Conservation (phyloP, 164 flowering plant genomes). For the Magnolia changhungtana region DNA sequence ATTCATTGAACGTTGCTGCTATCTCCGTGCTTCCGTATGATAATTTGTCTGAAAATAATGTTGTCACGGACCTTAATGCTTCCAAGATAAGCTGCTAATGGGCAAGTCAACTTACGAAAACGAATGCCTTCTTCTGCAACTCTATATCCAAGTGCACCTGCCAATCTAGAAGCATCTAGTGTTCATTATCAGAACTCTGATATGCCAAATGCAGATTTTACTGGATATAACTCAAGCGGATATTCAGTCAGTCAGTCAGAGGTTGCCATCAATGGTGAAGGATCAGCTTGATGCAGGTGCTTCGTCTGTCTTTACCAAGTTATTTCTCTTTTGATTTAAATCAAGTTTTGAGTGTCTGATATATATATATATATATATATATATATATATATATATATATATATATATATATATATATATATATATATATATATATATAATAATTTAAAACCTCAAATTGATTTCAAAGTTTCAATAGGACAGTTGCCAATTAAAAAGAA, state of each 20-base stretch:
- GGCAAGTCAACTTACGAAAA: slow-evolving; percentile 37
- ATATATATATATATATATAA: too few relatives aligned
- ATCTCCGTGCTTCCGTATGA: slow-evolving; percentile 17
- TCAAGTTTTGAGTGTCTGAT: too few relatives aligned
- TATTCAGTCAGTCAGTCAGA: slow-evolving; percentile 34
- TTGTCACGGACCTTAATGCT: slow-evolving; percentile 27
- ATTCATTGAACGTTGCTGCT: too few relatives aligned
- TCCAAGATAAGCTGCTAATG: slow-evolving; percentile 29
- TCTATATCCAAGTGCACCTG: slow-evolving; percentile 35
- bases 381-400: too few relatives aligned
- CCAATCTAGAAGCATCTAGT: slow-evolving; percentile 31
- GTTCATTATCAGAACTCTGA: slow-evolving; percentile 28
- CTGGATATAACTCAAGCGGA: slow-evolving; percentile 24
- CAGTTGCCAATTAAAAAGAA: too few relatives aligned
- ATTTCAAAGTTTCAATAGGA: too few relatives aligned
- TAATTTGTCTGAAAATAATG: slow-evolving; percentile 37
- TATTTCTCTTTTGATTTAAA: too few relatives aligned
- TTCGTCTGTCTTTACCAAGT: not conserved
- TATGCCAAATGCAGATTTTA: slow-evolving; percentile 21
- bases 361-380: too few relatives aligned
- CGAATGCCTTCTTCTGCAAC: slow-evolving; percentile 45
- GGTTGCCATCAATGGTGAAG: slow-evolving; percentile 22
- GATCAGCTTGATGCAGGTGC: slow-evolving; percentile 47
- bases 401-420: too few relatives aligned
- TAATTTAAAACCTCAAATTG: too few relatives aligned